phyloP scores from a whole-genome alignment of 176 grass and related monocot species.

The Ensete ventricosum region DNA sequence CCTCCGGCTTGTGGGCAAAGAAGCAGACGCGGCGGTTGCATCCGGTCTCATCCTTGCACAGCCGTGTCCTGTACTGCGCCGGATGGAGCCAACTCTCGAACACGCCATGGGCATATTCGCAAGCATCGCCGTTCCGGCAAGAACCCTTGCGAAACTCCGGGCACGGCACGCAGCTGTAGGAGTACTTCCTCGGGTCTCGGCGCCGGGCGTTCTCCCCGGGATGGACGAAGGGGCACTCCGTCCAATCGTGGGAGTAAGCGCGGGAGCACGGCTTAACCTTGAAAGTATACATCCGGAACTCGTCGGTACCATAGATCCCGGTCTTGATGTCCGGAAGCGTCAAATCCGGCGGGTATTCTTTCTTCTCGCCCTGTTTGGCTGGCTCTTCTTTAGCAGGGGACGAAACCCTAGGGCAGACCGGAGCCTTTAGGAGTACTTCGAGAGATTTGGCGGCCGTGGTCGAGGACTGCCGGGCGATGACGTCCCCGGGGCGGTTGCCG shows the following conservation, averaged over 20 bases:
- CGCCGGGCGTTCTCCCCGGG: slow-evolving; percentile 79
- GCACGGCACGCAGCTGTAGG: slow-evolving; percentile 80
- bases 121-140: slow-evolving; percentile 61
- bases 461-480: slow-evolving; percentile 34
- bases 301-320: slow-evolving; percentile 62
- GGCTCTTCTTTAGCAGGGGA: slow-evolving; percentile 30
- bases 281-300: slow-evolving; percentile 88
- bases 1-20: slow-evolving; percentile 73
- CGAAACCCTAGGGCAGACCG: slow-evolving; percentile 20
- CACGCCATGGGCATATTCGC: slow-evolving; percentile 81
- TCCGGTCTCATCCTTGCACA: slow-evolving; percentile 76
- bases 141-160: slow-evolving; percentile 74
- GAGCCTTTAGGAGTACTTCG: slow-evolving; percentile 43
- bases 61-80: slow-evolving; percentile 60
- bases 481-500: slow-evolving; percentile 46
- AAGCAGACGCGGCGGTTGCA: slow-evolving; percentile 71
- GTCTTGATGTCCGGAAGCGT: slow-evolving; percentile 82
- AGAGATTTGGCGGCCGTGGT: slow-evolving; percentile 20
- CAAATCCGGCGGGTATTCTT: slow-evolving; percentile 68
- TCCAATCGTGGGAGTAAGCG: slow-evolving; percentile 87
- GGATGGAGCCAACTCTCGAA: slow-evolving; percentile 91
- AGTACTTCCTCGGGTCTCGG: slow-evolving; percentile 66
- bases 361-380: slow-evolving; percentile 43
- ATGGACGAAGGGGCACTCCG: slow-evolving; percentile 83
- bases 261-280: slow-evolving; percentile 78